Conservation (phyloP, 2,329 filamentous ascomycete genomes). For the Chaetomium olivaceum region DNA sequence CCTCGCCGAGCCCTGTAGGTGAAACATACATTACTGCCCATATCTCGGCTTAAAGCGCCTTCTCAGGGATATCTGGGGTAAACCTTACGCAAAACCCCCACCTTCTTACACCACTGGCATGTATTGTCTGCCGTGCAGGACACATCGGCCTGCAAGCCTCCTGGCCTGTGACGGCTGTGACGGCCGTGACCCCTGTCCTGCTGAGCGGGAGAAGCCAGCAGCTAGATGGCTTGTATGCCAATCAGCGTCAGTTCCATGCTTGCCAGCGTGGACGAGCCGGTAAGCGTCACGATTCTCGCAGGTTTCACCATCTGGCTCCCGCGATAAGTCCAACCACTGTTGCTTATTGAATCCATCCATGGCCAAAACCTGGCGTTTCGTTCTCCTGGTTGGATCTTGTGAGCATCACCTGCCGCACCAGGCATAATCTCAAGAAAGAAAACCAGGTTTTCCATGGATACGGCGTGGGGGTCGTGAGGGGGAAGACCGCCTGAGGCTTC, state of each 20-base stretch:
- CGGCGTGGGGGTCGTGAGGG: no score
- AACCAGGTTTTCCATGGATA: background rate
- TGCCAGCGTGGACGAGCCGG: background rate
- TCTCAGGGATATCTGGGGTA: background rate
- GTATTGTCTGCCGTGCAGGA: background rate
- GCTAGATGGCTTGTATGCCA: background rate
- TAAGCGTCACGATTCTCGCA: background rate
- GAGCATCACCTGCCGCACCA: background rate
- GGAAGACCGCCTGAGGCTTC: background rate
- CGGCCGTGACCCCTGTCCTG: conserved; percentile 15
- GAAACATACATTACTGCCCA: background rate
- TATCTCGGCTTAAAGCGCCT: background rate
- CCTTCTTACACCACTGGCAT: background rate
- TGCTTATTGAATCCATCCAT: background rate
- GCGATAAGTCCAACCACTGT: background rate
- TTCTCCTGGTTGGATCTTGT: background rate
- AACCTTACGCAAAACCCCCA: background rate
- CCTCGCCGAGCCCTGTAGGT: background rate
- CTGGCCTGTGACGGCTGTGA: background rate
- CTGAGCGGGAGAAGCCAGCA: conserved; percentile 10
- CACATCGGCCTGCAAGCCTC: conserved; percentile 9
- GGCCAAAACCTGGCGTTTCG: background rate
- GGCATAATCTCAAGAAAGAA: no score
- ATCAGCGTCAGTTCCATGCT: background rate
- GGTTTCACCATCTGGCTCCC: background rate